phyloP scores from a whole-genome alignment of 2,329 filamentous ascomycete genomes.

The Pezicula radicicola region DNA sequence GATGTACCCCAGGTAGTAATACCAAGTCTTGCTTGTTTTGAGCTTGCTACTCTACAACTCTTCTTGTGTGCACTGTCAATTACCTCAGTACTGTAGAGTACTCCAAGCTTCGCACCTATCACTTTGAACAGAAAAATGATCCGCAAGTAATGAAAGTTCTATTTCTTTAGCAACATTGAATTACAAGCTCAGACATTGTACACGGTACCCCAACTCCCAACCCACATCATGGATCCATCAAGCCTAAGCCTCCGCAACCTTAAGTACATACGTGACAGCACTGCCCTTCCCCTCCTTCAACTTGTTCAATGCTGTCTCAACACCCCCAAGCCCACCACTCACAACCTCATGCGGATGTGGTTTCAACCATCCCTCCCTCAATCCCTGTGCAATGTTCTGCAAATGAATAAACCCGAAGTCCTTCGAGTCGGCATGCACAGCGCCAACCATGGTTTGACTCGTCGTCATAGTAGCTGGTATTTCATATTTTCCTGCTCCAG shows the following conservation, averaged over 20 bases:
- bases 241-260: background rate
- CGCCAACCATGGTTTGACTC: background rate
- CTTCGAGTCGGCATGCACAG: background rate
- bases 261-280: background rate
- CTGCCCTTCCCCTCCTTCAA: background rate
- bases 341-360: background rate
- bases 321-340: background rate
- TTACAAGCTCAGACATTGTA: too few relatives aligned
- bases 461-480: background rate
- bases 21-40: too few relatives aligned
- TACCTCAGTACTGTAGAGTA: too few relatives aligned
- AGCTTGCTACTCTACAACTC: too few relatives aligned
- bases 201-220: too few relatives aligned
- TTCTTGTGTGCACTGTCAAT: too few relatives aligned
- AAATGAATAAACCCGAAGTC: background rate
- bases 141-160: too few relatives aligned
- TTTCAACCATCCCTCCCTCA: background rate
- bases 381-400: background rate
- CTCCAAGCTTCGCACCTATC: too few relatives aligned
- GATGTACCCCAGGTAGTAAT: too few relatives aligned
- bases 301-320: background rate
- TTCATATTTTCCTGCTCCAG: background rate
- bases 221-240: too few relatives aligned
- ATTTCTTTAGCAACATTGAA: too few relatives aligned
- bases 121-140: too few relatives aligned